Base-by-base conservation (phyloP, 768 basidiomycete species). In the Rossbeevera mucosa region DNA sequence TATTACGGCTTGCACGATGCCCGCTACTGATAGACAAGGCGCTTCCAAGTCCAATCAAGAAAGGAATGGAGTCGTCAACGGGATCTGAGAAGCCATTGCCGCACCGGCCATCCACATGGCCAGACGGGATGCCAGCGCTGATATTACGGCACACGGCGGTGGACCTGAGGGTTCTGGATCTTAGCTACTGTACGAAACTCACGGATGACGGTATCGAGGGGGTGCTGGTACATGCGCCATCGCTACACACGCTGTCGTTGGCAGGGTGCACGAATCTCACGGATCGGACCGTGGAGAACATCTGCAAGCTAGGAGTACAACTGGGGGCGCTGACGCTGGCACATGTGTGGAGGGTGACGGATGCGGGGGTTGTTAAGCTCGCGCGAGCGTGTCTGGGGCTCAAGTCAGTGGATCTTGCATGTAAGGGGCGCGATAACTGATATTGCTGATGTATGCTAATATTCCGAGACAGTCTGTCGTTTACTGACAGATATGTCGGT, bases 401-500 rank as follows among this genome's bases (percentile, higher is more conserved):
- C 46, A 77, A 86, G 50, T 88, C 87, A 62, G 76, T 96, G 57
- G 94, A 96, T 67, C 73, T 96, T 44, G 88, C 91, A 44, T 91
- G 92, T 93, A 67, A 71, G 90, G 22, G 42, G 24, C 16, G 1
- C 30, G 25, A 14, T 47, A 52, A 58, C 21, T 53, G 21, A 3
- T 14, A 54, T 47, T 29, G 47, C 44, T 47, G 13, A 0, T 3
- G 20, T 50, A 38, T 50, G 29, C 60, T 66, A 53, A 69, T 48
- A 16, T 5, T 38, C 31, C n/a, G 12, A 24, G 52, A 52, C 55
- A 91, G 89, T 87, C 72, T 94, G 92, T 71, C 77, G 83, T 25
- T 78, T 81, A 53, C 71, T 97, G 51, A 94, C 91, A 53, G 93
- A 97, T 67, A 77, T 89, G 76, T 80, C 85, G 44, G 82, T 94